phyloP scores from a whole-genome alignment of 106 monocot species.

The Iris macrosiphon region DNA sequence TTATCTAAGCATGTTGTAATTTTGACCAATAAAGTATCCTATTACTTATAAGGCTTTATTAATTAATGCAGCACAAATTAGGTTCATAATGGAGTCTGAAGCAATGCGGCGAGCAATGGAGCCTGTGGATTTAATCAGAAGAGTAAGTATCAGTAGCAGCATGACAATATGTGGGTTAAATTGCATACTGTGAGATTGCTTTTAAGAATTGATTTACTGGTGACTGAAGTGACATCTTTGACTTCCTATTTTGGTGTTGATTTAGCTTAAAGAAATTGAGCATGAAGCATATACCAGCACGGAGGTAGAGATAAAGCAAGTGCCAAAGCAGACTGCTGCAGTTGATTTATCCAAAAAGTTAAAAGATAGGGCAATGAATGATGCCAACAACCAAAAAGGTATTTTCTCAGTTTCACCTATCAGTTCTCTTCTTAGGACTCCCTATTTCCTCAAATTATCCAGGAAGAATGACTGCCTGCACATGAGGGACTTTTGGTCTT shows the following conservation, averaged over 20 bases:
- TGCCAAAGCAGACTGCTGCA: conserved; percentile 61
- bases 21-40: no score
- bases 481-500: no score
- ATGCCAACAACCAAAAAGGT: conserved; percentile 81
- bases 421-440: no score
- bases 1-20: no score
- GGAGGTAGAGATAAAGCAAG: conserved; percentile 27
- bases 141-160: conserved; percentile 38
- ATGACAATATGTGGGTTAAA: neutral
- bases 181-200: neutral
- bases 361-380: conserved; percentile 61
- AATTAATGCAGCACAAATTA: conserved; percentile 32
- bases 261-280: conserved; percentile 69
- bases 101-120: conserved; percentile 68
- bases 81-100: conserved; percentile 59
- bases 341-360: conserved; percentile 80
- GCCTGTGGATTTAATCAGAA: conserved; percentile 67
- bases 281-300: conserved; percentile 43
- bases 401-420: no score
- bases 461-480: no score
- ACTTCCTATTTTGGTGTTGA: neutral
- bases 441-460: no score
- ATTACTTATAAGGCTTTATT: neutral
- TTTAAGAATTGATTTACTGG: neutral
- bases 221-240: neutral